Conservation (phyloP, 2,329 filamentous ascomycete genomes). For the Microcyclospora tardicrescens region DNA sequence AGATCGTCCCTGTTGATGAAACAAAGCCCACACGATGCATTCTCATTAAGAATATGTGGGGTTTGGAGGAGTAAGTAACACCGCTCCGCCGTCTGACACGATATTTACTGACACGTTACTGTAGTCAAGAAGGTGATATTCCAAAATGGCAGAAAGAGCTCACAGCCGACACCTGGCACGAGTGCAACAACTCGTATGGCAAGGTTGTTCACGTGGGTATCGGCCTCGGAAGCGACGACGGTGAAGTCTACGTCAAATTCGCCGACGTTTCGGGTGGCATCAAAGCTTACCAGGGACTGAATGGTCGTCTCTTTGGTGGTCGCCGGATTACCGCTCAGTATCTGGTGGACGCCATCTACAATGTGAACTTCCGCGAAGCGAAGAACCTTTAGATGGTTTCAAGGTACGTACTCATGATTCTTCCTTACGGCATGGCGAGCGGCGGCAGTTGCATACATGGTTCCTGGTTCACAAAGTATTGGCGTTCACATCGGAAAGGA, state of each 20-base stretch:
- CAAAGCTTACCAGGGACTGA: slow-evolving; percentile 94
- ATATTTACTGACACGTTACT: background rate
- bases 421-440: background rate
- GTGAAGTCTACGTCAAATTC: slow-evolving; percentile 98
- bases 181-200: slow-evolving; percentile 92
- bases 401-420: background rate
- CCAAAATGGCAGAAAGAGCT: slow-evolving; percentile 75
- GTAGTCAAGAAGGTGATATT: no score
- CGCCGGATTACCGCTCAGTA: slow-evolving; percentile 86
- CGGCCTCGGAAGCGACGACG: slow-evolving; percentile 81
- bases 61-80: slow-evolving; percentile 67
- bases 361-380: slow-evolving; percentile 25
- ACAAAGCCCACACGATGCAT: slow-evolving; percentile 91
- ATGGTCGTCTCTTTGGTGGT: slow-evolving; percentile 90
- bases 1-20: slow-evolving; percentile 64
- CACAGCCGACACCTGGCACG: slow-evolving; percentile 80
- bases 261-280: slow-evolving; percentile 88
- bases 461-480: no score
- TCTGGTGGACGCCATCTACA: slow-evolving; percentile 97
- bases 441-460: no score
- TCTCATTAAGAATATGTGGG: slow-evolving; percentile 89
- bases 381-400: slow-evolving; percentile 9
- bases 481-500: no score
- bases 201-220: slow-evolving; percentile 79
- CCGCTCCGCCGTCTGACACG: background rate